These are phyloP conservation scores for Chytridium lagenaria DNA, from an alignment of 371 early-diverging fungal genomes.

Conservation along the genomic window DNA sequence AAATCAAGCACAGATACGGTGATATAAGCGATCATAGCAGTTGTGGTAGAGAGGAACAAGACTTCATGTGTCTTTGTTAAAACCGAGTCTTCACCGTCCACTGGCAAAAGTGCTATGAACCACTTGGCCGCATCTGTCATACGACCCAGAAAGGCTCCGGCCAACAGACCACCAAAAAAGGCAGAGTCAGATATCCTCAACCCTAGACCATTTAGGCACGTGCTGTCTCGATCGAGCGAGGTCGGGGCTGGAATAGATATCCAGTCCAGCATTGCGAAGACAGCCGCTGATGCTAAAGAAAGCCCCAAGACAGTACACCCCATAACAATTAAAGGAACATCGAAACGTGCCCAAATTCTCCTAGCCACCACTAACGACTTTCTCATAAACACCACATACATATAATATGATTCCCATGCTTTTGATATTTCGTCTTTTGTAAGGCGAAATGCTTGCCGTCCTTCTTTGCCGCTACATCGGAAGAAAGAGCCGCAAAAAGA, in stretches of 20 bases:
- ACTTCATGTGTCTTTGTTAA: conserved; percentile 35
- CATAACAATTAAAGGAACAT: conserved; percentile 58
- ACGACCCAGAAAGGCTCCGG: conserved; percentile 21
- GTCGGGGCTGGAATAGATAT: background rate
- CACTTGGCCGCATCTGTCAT: conserved; percentile 15
- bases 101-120: conserved; percentile 1
- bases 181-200: background rate
- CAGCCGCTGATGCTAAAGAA: conserved; percentile 18
- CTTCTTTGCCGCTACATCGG: conserved; percentile 33
- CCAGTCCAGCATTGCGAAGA: conserved; percentile 24
- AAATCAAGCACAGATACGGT: conserved; percentile 11
- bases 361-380: conserved; percentile 73
- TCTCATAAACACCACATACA: conserved; percentile 70
- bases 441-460: background rate
- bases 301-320: conserved; percentile 39
- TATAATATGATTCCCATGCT: conserved; percentile 27
- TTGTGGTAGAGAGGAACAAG: conserved; percentile 28
- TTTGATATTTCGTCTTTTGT: background rate
- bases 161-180: conserved; percentile 25
- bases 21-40: conserved; percentile 28
- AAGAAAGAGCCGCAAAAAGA: conserved; percentile 28
- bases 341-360: conserved; percentile 92
- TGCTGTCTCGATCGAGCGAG: background rate
- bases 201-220: background rate
- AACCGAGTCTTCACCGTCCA: conserved; percentile 38